phyloP scores from a whole-genome alignment of 768 basidiomycete genomes.

The Termitomyces bulborhizus region DNA sequence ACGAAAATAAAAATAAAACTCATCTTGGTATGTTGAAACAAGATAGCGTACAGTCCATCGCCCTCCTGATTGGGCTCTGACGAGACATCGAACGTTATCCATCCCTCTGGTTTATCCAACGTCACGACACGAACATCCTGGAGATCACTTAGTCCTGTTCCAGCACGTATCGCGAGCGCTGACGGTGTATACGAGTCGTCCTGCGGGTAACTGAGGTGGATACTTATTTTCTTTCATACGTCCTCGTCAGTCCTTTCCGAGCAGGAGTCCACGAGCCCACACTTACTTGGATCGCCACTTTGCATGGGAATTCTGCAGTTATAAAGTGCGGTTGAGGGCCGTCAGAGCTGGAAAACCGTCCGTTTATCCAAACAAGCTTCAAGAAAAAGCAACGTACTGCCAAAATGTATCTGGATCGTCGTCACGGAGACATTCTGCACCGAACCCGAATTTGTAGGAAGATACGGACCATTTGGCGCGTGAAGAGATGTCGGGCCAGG shows the following conservation, averaged over 20 bases:
- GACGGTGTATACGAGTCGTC: constrained; percentile 78
- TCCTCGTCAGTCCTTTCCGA: too few species aligned
- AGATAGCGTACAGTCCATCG: constrained; percentile 53
- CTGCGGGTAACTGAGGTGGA: too few species aligned
- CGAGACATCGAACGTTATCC: constrained; percentile 85
- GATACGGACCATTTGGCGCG: constrained; percentile 96
- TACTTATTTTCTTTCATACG: too few species aligned
- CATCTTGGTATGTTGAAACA: constrained; percentile 19
- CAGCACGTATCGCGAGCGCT: constrained; percentile 84
- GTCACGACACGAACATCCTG: constrained; percentile 57
- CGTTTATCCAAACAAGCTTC: background rate
- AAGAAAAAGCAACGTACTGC: constrained; percentile 63
- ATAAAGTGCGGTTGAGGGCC: constrained; percentile 66
- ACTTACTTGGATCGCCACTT: constrained; percentile 50
- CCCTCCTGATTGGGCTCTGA: constrained; percentile 55
- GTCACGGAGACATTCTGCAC: constrained; percentile 86
- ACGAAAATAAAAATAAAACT: background rate
- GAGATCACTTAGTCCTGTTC: constrained; percentile 84
- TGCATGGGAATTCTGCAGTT: constrained; percentile 69
- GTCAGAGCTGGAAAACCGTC: constrained; percentile 53
- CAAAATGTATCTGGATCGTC: constrained; percentile 85
- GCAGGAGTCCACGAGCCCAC: too few species aligned
- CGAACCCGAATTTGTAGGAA: constrained; percentile 94
- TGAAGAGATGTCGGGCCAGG: constrained; percentile 80
- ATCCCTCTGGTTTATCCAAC: constrained; percentile 89